phyloP scores from a whole-genome alignment of 78 protist species.

The Speleostelium caveatum region DNA sequence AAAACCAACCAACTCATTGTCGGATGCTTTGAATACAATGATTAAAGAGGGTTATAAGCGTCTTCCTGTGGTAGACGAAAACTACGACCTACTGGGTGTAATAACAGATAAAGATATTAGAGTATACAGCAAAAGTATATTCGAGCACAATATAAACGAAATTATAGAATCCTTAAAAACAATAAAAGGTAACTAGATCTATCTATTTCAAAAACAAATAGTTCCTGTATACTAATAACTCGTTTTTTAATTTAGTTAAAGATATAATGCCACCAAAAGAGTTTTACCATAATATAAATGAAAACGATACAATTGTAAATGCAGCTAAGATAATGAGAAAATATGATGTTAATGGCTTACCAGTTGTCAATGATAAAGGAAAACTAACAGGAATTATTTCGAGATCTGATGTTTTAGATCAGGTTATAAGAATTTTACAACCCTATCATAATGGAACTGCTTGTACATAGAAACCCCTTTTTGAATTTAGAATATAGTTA shows the following conservation, averaged over 20 bases:
- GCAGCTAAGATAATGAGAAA: constrained; percentile 17
- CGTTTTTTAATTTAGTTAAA: not conserved
- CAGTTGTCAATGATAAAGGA: constrained; percentile 31
- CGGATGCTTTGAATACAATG: constrained; percentile 34
- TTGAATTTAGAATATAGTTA: too few species aligned
- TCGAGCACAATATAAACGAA: constrained; percentile 21
- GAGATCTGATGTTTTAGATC: constrained; percentile 65
- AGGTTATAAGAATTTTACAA: constrained; percentile 53
- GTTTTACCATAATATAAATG: not conserved
- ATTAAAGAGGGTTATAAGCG: constrained; percentile 10
- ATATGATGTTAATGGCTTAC: constrained; percentile 24
- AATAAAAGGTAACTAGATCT: constrained; percentile 15
- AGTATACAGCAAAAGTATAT: constrained; percentile 5
- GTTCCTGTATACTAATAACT: not conserved
- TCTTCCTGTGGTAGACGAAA: constrained; percentile 39
- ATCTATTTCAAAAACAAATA: not conserved
- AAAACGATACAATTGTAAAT: not conserved
- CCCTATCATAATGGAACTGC: too few species aligned
- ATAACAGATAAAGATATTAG: constrained; percentile 55
- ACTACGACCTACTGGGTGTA: constrained; percentile 15
- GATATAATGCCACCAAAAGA: constrained; percentile 38
- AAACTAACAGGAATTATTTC: constrained; percentile 33
- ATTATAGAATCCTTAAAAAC: constrained; percentile 16
- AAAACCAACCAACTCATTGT: constrained; percentile 31
- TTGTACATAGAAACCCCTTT: too few species aligned